These are phyloP conservation scores for Pythium guiyangense DNA, from an alignment of 352 stramenopile genomes.

Conservation along the genomic window DNA sequence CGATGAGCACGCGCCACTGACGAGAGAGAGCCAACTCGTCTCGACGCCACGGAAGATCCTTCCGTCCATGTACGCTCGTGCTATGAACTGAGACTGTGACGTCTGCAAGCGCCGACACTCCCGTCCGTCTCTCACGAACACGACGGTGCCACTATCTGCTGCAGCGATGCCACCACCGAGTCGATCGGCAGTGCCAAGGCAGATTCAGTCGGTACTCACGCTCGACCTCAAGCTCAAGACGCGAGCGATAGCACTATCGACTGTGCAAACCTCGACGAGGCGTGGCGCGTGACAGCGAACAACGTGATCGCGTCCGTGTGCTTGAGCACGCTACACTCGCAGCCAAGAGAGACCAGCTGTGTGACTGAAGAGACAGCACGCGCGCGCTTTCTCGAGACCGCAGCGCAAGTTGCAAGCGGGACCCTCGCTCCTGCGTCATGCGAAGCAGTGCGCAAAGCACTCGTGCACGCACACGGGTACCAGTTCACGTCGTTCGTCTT, in stretches of 20 bases:
- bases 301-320: constrained; percentile 40
- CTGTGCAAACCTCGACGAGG: constrained; percentile 23
- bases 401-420: constrained; percentile 16
- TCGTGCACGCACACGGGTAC: constrained; percentile 45
- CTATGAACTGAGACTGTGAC: neutral
- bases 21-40: constrained; percentile 1
- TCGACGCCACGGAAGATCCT: constrained; percentile 30
- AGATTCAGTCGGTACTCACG: no score
- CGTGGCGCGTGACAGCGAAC: constrained; percentile 52
- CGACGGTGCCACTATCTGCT: neutral
- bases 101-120: neutral
- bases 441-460: constrained; percentile 21
- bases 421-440: constrained; percentile 15
- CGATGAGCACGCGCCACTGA: no score
- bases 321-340: constrained; percentile 4
- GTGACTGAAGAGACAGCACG: constrained; percentile 1
- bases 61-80: constrained; percentile 22
- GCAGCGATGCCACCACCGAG: neutral
- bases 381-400: constrained; percentile 19
- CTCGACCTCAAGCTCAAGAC: no score
- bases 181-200: no score
- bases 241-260: neutral
- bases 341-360: neutral
- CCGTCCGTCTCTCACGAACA: neutral
- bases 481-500: constrained; percentile 43